Percentiles rank a stretch among this genome's conserved stretches.
Evolutionary conservation across 2,329 filamentous ascomycete species (phyloP).

Genomic region (Capronia epimyces): DNA sequence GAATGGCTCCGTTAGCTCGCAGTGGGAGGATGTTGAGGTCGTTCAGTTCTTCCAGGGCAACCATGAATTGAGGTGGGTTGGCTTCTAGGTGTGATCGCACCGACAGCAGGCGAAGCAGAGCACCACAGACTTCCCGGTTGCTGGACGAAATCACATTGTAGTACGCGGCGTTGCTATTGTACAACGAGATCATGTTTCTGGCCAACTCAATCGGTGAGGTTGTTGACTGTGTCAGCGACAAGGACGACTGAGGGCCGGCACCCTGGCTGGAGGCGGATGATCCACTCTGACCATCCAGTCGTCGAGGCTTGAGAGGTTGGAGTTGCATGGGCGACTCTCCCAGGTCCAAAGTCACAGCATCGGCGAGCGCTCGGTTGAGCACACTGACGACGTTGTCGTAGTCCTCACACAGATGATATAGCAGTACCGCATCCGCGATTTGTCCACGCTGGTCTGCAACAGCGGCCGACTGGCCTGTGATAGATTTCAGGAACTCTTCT

Average conservation of each 20-base stretch:
- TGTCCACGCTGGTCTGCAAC: slow-evolving; percentile 86
- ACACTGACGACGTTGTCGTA: slow-evolving; percentile 92
- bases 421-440: slow-evolving; percentile 84
- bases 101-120: slow-evolving; percentile 56
- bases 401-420: slow-evolving; percentile 91
- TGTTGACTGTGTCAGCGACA: slow-evolving; percentile 58
- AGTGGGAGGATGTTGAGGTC: slow-evolving; percentile 27
- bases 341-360: slow-evolving; percentile 79
- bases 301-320: slow-evolving; percentile 68
- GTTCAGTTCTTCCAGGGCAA: slow-evolving; percentile 49
- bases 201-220: slow-evolving; percentile 62
- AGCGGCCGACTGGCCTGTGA: slow-evolving; percentile 85
- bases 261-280: slow-evolving; percentile 34
- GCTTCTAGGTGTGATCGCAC: slow-evolving; percentile 55
- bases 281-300: slow-evolving; percentile 39
- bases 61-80: slow-evolving; percentile 48
- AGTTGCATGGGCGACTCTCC: slow-evolving; percentile 74
- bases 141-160: slow-evolving; percentile 53
- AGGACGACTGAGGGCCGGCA: slow-evolving; percentile 39
- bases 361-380: slow-evolving; percentile 81
- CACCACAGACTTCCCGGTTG: slow-evolving; percentile 55
- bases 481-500: slow-evolving; percentile 80
- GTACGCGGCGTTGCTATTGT: slow-evolving; percentile 57
- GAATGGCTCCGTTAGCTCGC: slow-evolving; percentile 51
- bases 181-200: slow-evolving; percentile 57